Percentiles rank a stretch among this genome's conserved stretches.
These are phyloP conservation scores for Eucalyptus pumila DNA, from an alignment of 345 rosid genomes.

Conservation along the genomic window DNA sequence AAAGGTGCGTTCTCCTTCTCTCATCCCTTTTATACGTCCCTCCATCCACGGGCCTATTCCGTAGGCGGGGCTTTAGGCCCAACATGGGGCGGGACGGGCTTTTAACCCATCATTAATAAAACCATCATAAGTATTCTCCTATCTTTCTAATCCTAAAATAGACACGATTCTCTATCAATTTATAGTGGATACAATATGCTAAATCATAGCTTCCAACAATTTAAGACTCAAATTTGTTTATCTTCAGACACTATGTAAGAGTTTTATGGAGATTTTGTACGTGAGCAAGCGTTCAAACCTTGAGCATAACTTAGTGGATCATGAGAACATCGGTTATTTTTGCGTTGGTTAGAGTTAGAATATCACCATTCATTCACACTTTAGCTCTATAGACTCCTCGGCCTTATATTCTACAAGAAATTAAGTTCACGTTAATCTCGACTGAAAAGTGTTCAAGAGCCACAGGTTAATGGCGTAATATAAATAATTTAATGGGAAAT, in stretches of 20 bases:
- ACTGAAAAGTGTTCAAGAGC: neutral
- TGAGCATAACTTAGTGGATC: neutral
- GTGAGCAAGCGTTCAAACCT: neutral
- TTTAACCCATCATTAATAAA: no score
- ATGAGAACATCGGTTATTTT: neutral
- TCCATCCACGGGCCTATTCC: no score
- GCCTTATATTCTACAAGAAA: neutral
- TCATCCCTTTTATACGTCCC: no score
- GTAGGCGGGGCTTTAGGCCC: no score
- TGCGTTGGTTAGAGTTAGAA: no score
- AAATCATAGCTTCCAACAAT: no score
- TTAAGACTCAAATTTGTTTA: neutral
- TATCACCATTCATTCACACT: neutral
- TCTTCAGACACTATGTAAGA: neutral
- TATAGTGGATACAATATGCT: no score
- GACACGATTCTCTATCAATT: no score
- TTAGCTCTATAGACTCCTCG: neutral
- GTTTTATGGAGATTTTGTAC: neutral
- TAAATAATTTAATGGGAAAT: neutral
- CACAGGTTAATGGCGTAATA: neutral
- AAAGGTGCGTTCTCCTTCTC: no score
- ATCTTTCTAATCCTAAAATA: no score
- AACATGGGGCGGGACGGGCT: no score
- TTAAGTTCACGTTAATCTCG: neutral
- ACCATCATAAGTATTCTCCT: no score